Percentiles rank a stretch among this genome's conserved stretches.
Evolutionary conservation across 1,284 basidiomycete genomes (phyloP).

Genomic region (Rhodotorula sp.): DNA sequence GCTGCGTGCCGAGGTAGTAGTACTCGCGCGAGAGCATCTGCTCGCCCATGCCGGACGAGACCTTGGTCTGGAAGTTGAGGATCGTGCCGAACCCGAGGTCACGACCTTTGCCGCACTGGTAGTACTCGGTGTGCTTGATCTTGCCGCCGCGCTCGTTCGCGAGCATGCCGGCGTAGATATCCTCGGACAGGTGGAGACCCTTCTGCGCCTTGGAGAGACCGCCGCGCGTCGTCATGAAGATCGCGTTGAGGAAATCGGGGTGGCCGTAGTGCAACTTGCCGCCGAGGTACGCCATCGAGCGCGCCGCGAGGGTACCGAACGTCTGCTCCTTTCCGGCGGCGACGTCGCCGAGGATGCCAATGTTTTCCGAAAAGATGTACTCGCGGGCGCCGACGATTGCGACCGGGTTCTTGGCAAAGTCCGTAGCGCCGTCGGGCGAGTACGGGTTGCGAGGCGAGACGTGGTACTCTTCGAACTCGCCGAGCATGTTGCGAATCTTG

Average conservation of each 20-base stretch:
- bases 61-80: constrained; percentile 99
- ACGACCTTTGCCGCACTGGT: constrained; percentile 95
- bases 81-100: constrained; percentile 99
- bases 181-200: constrained; percentile 95
- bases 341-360: constrained; percentile 96
- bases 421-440: constrained; percentile 63
- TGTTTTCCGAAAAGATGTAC: constrained; percentile 99
- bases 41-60: constrained; percentile 99
- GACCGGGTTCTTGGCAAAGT: constrained; percentile 66
- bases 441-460: constrained; percentile 87
- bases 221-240: constrained; percentile 98
- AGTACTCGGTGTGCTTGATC: constrained; percentile 99
- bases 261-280: constrained; percentile 98
- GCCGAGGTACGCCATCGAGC: constrained; percentile 93
- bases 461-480: constrained; percentile 93
- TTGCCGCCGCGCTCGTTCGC: constrained; percentile 93
- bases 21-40: constrained; percentile 99
- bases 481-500: constrained; percentile 97
- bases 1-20: constrained; percentile 98
- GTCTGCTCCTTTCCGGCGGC: constrained; percentile 99
- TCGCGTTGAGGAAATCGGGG: constrained; percentile 98
- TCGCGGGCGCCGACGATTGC: constrained; percentile 98
- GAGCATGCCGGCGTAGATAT: constrained; percentile 99
- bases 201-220: constrained; percentile 99
- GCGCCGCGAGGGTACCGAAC: constrained; percentile 93